phyloP scores from a whole-genome alignment of 192 early-diverging fungal species.

The Coemansia sp. region DNA sequence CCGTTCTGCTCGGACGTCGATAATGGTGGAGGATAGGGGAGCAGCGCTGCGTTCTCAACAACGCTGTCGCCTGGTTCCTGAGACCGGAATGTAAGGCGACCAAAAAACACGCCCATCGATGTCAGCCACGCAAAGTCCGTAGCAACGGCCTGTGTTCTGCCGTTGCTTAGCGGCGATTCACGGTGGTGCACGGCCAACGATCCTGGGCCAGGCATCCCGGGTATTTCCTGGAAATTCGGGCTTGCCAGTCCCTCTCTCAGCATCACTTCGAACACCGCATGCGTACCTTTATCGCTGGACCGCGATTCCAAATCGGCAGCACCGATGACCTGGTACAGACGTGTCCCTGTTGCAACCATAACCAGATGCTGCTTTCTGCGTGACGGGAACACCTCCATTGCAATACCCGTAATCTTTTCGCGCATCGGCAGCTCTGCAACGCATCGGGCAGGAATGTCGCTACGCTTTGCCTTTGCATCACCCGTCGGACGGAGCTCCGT shows the following conservation, averaged over 20 bases:
- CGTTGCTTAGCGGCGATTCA: constrained; percentile 10
- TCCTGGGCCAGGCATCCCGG: constrained; percentile 50
- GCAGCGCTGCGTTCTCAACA: constrained; percentile 74
- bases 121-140: constrained; percentile 90
- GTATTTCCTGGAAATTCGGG: constrained; percentile 67
- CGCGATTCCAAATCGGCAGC: constrained; percentile 49
- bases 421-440: constrained; percentile 63
- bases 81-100: constrained; percentile 74
- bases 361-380: constrained; percentile 76
- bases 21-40: constrained; percentile 70
- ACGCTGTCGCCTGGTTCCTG: constrained; percentile 77
- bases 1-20: background rate
- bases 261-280: constrained; percentile 73
- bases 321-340: constrained; percentile 93
- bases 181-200: constrained; percentile 39
- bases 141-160: constrained; percentile 21
- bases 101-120: constrained; percentile 83
- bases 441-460: constrained; percentile 71
- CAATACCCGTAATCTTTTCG: constrained; percentile 76
- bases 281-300: constrained; percentile 43
- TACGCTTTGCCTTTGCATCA: constrained; percentile 83
- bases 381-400: constrained; percentile 78
- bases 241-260: constrained; percentile 69
- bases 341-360: constrained; percentile 75
- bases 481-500: constrained; percentile 84